Evolutionary conservation across 306 rosid species (phyloP).

Genomic region (Quercus parvula): DNA sequence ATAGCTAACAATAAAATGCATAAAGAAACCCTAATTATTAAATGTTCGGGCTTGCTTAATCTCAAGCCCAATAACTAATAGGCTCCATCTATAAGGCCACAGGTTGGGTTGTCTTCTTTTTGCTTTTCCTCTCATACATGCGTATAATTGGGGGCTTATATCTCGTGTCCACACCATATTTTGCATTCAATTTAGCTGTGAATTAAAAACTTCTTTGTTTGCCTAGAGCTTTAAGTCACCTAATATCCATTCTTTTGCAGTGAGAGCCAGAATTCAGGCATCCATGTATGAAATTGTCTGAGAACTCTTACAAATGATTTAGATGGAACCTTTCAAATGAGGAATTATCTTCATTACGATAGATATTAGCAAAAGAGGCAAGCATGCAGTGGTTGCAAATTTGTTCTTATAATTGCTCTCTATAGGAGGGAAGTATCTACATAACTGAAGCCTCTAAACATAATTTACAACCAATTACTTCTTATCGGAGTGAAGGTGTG

Average conservation of each 20-base stretch:
- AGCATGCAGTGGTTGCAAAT: not conserved
- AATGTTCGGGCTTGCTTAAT: too few relatives aligned
- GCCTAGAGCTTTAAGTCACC: not conserved
- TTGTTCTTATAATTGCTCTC: not conserved
- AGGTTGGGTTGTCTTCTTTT: too few relatives aligned
- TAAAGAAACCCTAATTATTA: too few relatives aligned
- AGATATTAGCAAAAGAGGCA: not conserved
- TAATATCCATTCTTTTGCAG: constrained; percentile 35
- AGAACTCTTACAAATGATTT: constrained; percentile 60
- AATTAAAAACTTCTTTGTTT: not conserved
- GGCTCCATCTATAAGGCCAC: too few relatives aligned
- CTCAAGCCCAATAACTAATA: too few relatives aligned
- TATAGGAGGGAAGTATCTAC: too few relatives aligned
- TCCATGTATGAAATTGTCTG: constrained; percentile 75
- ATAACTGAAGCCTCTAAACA: not conserved
- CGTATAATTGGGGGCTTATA: too few relatives aligned
- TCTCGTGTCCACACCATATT: not conserved
- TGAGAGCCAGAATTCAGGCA: constrained; percentile 86
- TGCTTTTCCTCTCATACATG: too few relatives aligned
- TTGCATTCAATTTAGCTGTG: not conserved
- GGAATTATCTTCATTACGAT: not conserved
- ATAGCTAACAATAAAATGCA: too few relatives aligned
- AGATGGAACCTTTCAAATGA: constrained; percentile 3
- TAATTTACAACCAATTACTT: not conserved
- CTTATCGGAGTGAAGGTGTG: not conserved